These are phyloP conservation scores for Trichoderma simmonsii DNA, from an alignment of 2,329 filamentous ascomycete genomes.

Conservation along the genomic window DNA sequence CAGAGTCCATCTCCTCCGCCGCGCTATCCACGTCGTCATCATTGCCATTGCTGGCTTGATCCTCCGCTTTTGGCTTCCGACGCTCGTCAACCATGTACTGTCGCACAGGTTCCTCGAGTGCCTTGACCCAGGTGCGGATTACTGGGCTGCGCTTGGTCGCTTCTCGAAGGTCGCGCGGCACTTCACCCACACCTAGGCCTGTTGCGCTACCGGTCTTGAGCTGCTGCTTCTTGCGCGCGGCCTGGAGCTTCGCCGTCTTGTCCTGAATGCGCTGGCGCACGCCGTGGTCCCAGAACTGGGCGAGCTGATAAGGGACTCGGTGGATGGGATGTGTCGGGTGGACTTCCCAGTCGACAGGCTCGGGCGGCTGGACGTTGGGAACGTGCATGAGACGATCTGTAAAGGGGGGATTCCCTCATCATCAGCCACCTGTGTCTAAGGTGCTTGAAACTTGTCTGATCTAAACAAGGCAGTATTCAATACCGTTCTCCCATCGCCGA, in stretches of 20 bases:
- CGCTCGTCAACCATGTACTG: constrained; percentile 62
- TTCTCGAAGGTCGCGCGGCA: constrained; percentile 77
- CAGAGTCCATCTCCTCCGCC: constrained; percentile 43
- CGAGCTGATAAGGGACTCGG: constrained; percentile 83
- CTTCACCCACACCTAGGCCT: constrained; percentile 49
- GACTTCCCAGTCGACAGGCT: constrained; percentile 78
- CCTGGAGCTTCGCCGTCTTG: constrained; percentile 40
- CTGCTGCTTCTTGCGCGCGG: constrained; percentile 46
- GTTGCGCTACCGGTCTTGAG: constrained; percentile 41
- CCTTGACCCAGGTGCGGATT: constrained; percentile 75
- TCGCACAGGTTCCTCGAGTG: constrained; percentile 80
- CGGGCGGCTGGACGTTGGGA: constrained; percentile 79
- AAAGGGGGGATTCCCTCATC: neutral
- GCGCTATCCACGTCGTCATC: constrained; percentile 27
- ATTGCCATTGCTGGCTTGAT: neutral
- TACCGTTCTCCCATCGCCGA: constrained; percentile 94
- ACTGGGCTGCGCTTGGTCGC: constrained; percentile 77
- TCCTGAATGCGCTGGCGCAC: constrained; percentile 50
- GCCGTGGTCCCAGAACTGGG: constrained; percentile 72
- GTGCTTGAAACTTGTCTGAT: neutral
- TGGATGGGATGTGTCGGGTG: constrained; percentile 76
- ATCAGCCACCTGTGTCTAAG: constrained; percentile 2
- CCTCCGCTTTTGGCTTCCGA: constrained; percentile 1
- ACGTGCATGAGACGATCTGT: constrained; percentile 82
- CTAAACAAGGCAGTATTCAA: neutral